Evolutionary conservation across 2,329 filamentous ascomycete species (phyloP).

Genomic region (Arthrobotrys musiformis): DNA sequence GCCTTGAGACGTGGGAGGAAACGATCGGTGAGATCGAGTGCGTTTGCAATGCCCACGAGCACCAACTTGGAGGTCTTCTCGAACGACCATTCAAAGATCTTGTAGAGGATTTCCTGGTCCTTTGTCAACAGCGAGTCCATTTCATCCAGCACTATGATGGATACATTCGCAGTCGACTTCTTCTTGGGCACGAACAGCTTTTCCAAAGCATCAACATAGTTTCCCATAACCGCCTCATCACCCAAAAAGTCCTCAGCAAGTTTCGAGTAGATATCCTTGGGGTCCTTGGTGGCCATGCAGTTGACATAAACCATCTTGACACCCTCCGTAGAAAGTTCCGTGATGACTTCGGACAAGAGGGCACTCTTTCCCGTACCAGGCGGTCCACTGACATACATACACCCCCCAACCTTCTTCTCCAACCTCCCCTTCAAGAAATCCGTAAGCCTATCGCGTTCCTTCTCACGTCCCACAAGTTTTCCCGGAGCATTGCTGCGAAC

Average conservation of each 20-base stretch:
- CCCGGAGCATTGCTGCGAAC: slow-evolving; percentile 79
- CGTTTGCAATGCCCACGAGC: slow-evolving; percentile 93
- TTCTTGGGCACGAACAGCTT: slow-evolving; percentile 73
- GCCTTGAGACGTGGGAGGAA: slow-evolving; percentile 93
- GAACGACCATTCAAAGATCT: slow-evolving; percentile 96
- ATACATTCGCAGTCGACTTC: slow-evolving; percentile 69
- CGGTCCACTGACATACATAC: slow-evolving; percentile 93
- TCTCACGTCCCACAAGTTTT: slow-evolving; percentile 80
- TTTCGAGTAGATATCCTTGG: slow-evolving; percentile 83
- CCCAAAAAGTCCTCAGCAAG: slow-evolving; percentile 74
- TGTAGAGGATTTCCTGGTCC: slow-evolving; percentile 88
- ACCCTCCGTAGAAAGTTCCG: slow-evolving; percentile 68
- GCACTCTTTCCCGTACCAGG: slow-evolving; percentile 98
- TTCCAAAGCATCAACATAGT: slow-evolving; percentile 69
- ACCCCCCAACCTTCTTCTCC: slow-evolving; percentile 67
- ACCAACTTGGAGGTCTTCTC: slow-evolving; percentile 81
- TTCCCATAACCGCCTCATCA: slow-evolving; percentile 56
- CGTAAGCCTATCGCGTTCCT: slow-evolving; percentile 63
- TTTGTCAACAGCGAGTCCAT: slow-evolving; percentile 92
- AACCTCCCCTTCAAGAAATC: slow-evolving; percentile 57
- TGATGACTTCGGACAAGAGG: slow-evolving; percentile 82
- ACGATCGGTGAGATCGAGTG: slow-evolving; percentile 91
- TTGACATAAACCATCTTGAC: slow-evolving; percentile 78
- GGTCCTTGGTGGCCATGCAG: slow-evolving; percentile 94
- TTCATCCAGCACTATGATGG: slow-evolving; percentile 90